Evolutionary conservation across 257 asterid genomes (phyloP).

Genomic region (Solanum neorickii): DNA sequence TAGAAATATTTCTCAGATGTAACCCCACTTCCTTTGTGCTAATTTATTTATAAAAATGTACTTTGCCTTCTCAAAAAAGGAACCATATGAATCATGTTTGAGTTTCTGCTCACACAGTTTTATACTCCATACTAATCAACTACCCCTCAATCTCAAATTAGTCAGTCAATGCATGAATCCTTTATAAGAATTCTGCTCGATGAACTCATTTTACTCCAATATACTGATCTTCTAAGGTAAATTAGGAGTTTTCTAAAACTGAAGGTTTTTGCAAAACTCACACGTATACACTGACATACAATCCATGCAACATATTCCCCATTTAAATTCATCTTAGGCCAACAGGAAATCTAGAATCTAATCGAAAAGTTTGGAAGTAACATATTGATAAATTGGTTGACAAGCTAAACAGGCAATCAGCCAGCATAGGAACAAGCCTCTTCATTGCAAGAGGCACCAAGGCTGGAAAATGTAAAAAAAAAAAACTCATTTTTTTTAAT

Average conservation of each 20-base stretch:
- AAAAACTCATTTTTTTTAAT: neutral
- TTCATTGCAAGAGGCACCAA: neutral
- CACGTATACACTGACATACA: neutral
- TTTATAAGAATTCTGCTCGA: neutral
- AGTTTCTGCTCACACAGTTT: neutral
- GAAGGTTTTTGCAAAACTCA: neutral
- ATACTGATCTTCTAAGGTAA: neutral
- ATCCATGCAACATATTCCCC: neutral
- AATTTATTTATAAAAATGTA: neutral
- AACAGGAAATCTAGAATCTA: neutral
- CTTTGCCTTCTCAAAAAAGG: neutral
- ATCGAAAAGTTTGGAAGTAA: neutral
- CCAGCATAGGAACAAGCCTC: neutral
- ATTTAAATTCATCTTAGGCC: neutral
- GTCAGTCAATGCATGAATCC: neutral
- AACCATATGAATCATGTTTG: neutral
- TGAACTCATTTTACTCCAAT: neutral
- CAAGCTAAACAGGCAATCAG: neutral
- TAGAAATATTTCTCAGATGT: neutral
- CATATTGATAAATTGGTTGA: neutral
- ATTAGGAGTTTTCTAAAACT: neutral
- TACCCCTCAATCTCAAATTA: neutral
- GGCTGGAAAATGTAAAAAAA: neutral
- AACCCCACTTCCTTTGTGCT: neutral
- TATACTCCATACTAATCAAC: neutral